phyloP scores from a whole-genome alignment of 768 basidiomycete genomes.

The Paxillus rubicundulus region DNA sequence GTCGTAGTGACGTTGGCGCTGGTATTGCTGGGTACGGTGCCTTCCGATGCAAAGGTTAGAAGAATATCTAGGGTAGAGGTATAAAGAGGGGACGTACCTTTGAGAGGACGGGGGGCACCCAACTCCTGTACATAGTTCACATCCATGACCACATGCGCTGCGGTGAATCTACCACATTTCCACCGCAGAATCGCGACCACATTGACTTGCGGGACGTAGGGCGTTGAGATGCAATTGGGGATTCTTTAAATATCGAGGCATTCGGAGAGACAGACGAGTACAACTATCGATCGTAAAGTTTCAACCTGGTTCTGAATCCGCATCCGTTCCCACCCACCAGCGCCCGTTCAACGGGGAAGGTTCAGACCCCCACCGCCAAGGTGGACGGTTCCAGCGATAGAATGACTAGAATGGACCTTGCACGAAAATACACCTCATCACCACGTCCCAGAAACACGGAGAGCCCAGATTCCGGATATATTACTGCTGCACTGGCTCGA shows the following conservation, averaged over 20 bases:
- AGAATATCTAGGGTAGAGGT: no score
- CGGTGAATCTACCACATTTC: no score
- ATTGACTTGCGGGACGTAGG: background rate
- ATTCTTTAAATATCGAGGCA: background rate
- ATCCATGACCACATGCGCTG: no score
- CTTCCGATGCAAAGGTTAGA: no score
- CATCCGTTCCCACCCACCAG: background rate
- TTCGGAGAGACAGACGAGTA: background rate
- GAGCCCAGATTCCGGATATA: background rate
- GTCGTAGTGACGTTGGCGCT: background rate
- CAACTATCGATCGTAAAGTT: background rate
- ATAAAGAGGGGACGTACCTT: no score
- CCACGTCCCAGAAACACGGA: background rate
- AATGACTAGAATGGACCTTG: background rate
- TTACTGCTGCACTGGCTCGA: constrained; percentile 4
- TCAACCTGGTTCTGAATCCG: no score
- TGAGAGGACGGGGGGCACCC: no score
- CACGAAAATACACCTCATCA: background rate
- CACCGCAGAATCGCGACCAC: background rate
- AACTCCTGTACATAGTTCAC: no score
- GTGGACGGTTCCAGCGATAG: background rate
- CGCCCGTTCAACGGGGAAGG: background rate
- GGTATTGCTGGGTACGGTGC: no score
- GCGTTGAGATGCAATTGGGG: background rate
- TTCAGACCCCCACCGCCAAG: background rate